These are phyloP conservation scores for Cotoneaster glaucophyllus DNA, from an alignment of 306 rosid species.

Conservation along the genomic window DNA sequence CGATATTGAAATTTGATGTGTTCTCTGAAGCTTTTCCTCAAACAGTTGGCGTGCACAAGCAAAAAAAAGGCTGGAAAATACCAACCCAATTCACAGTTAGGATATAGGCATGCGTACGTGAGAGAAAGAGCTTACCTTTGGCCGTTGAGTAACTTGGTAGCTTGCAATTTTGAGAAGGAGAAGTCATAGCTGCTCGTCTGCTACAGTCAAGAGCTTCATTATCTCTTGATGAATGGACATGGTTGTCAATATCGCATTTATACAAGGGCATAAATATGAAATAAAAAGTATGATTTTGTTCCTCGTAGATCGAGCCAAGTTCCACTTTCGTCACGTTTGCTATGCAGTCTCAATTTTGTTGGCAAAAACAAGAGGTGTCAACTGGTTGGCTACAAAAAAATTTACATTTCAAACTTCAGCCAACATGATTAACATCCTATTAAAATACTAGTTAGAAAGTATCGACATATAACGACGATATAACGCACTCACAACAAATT, in stretches of 20 bases:
- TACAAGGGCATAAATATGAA: neutral
- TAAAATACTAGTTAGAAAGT: too few relatives aligned
- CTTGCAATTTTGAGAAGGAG: neutral
- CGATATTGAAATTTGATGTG: neutral
- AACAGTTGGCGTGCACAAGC: neutral
- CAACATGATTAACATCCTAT: too few relatives aligned
- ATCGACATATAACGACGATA: too few relatives aligned
- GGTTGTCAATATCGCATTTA: neutral
- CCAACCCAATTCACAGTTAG: neutral
- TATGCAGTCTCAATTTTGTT: too few relatives aligned
- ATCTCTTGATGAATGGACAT: neutral
- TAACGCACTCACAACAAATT: neutral
- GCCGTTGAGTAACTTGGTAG: neutral
- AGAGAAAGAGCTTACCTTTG: neutral
- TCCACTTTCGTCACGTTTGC: too few relatives aligned
- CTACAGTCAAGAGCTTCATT: neutral
- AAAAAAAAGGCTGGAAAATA: neutral
- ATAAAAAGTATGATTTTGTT: too few relatives aligned
- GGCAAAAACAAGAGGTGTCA: too few relatives aligned
- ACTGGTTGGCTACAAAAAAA: too few relatives aligned
- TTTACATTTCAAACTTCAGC: too few relatives aligned
- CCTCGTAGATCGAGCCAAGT: too few relatives aligned
- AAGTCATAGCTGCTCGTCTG: neutral
- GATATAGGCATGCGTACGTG: neutral
- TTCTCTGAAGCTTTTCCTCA: conserved; percentile 5